Conservation (phyloP, 495 filamentous ascomycete genomes). For the Penicillium ochrochloron region DNA sequence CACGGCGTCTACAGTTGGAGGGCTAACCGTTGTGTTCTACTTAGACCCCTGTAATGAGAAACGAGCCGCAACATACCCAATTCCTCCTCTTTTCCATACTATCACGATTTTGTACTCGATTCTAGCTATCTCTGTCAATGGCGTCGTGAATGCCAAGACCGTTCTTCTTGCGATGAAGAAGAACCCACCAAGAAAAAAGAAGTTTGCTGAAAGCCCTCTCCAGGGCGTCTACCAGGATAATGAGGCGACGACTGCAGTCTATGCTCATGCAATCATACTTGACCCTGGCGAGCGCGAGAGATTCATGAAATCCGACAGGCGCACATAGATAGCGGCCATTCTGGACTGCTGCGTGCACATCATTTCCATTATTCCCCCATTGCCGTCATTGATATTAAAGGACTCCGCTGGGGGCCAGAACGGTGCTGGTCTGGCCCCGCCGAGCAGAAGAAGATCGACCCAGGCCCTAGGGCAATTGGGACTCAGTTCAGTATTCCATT, state of each 20-base stretch:
- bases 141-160: not conserved
- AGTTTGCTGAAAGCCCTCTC: conserved; percentile 1
- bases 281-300: not conserved
- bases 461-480: not conserved
- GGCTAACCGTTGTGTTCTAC: conserved; percentile 15
- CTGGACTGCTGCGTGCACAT: not conserved
- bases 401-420: not conserved
- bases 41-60: conserved; percentile 46
- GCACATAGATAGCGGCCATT: conserved; percentile 2
- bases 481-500: not conserved
- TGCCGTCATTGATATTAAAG: not conserved
- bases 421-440: not conserved
- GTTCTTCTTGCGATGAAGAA: conserved; percentile 4
- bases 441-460: conserved; percentile 2
- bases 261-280: not conserved
- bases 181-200: conserved; percentile 7
- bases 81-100: conserved; percentile 2
- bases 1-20: not conserved
- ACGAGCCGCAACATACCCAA: conserved; percentile 34
- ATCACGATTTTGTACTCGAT: conserved; percentile 16
- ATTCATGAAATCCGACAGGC: not conserved
- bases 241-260: not conserved
- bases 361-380: not conserved
- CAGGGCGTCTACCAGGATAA: conserved; percentile 12
- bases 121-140: not conserved